Base-by-base conservation (phyloP, 2,329 filamentous ascomycete genomes). In the Xenosphaeropsis pyriputrescens region DNA sequence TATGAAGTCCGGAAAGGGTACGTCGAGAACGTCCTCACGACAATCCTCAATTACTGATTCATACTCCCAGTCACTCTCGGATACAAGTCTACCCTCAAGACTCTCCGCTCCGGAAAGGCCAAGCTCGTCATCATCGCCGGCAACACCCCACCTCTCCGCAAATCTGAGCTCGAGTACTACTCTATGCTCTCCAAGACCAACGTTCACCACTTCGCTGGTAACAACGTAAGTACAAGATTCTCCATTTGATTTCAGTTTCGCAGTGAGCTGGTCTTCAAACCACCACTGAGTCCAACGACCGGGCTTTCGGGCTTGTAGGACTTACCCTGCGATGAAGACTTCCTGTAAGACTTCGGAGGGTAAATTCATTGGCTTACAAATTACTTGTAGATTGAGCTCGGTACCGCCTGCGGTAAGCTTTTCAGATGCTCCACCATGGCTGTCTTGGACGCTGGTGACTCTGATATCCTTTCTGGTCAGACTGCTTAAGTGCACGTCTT, bases 371-470 rank as follows among this genome's bases (percentile, higher is more conserved):
- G 50, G 74, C 75, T 79, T 68, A 80, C 72, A 58, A 54, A 59
- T 42, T 19, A 39, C 41, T 58, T 9, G 63, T 64, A 96, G 88
- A 95, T 96, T 61, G 91, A 96, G 72, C 76, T 98, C 52, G 91
- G 91, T 17, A 96, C 88, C 60, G 88, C 86, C 54, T 95, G 88
- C 71, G 91, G 91, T 74, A 96, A 96, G 75, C 82, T 98, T 61
- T 98, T 93, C 82, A 78, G 86, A 55, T 93, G 85, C 79, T 89
- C 85, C 52, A 94, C 88, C 67, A 93, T 98, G 83, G 80, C 88
- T 55, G 82, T 96, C 61, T 71, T 96, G 52, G 91, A 98, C 67
- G 86, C 88, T 62, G 91, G 89, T 78, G 83, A 96, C 78, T 94
- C 85, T 53, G 91, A 98, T 67, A 98, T 98, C 66, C 76, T 98